phyloP scores from a whole-genome alignment of 2,329 filamentous ascomycete species.

The Thermothelomyces thermophilus region DNA sequence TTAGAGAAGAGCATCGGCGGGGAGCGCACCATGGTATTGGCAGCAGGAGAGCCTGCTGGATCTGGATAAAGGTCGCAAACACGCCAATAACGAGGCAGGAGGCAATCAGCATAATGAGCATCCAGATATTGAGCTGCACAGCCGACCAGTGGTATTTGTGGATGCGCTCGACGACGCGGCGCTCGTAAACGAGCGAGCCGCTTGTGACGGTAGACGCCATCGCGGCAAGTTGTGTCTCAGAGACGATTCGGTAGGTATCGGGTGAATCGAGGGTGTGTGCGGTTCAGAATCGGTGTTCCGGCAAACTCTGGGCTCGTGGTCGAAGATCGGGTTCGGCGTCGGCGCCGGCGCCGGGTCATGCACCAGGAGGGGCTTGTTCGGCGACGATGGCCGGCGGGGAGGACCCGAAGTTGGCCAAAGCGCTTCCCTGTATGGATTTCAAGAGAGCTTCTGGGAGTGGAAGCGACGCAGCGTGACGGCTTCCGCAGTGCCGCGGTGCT shows the following conservation, averaged over 20 bases:
- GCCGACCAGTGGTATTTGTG: constrained; percentile 63
- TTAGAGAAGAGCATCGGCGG: neutral
- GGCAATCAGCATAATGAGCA: constrained; percentile 57
- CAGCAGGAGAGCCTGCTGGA: constrained; percentile 49
- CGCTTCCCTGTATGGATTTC: neutral
- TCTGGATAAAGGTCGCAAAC: constrained; percentile 52
- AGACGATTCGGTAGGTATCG: neutral
- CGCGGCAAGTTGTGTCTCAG: neutral
- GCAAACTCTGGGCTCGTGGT: neutral
- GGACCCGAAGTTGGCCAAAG: neutral
- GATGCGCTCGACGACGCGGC: constrained; percentile 37
- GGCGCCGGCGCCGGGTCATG: neutral
- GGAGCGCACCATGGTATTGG: constrained; percentile 53
- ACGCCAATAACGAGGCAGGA: constrained; percentile 55
- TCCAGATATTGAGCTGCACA: constrained; percentile 61
- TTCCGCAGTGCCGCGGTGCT: neutral
- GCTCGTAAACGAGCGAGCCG: constrained; percentile 40
- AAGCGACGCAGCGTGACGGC: neutral
- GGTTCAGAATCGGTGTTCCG: neutral
- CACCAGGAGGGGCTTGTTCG: neutral
- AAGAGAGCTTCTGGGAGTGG: neutral
- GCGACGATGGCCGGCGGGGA: neutral
- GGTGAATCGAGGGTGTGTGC: too few relatives aligned
- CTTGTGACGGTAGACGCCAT: constrained; percentile 36
- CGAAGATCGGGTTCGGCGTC: neutral